Conservation (phyloP, 2,329 filamentous ascomycete species). For the Arthrobotrys sinensis region DNA sequence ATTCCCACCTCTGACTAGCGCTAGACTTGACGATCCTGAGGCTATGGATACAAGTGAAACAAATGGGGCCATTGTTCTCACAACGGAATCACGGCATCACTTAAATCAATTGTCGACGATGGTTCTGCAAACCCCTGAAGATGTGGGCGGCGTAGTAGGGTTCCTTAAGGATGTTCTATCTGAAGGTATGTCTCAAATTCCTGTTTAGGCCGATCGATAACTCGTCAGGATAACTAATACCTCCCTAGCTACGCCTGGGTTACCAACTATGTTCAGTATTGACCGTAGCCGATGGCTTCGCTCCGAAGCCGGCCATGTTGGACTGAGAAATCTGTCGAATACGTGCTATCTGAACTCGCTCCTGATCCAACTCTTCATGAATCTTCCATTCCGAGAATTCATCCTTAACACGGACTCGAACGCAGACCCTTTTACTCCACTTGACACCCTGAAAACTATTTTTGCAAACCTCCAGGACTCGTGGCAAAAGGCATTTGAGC, state of each 20-base stretch:
- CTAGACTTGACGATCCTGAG: slow-evolving; percentile 27
- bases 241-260: slow-evolving; percentile 58
- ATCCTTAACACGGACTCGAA: slow-evolving; percentile 76
- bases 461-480: slow-evolving; percentile 91
- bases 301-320: slow-evolving; percentile 85
- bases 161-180: slow-evolving; percentile 61
- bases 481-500: slow-evolving; percentile 80
- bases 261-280: slow-evolving; percentile 62
- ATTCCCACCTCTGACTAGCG: slow-evolving; percentile 38
- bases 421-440: slow-evolving; percentile 70
- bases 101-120: slow-evolving; percentile 32
- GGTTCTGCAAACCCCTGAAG: slow-evolving; percentile 34
- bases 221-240: slow-evolving; percentile 65
- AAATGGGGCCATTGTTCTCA: slow-evolving; percentile 76
- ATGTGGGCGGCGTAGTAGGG: slow-evolving; percentile 34
- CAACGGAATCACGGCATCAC: slow-evolving; percentile 38
- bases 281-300: slow-evolving; percentile 68
- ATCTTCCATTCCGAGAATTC: slow-evolving; percentile 86
- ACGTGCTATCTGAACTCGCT: slow-evolving; percentile 98
- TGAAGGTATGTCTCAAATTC: slow-evolving; percentile 53
- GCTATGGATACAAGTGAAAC: slow-evolving; percentile 67
- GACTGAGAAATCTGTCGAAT: slow-evolving; percentile 91
- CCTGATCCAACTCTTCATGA: slow-evolving; percentile 96
- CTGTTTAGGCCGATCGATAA: not conserved
- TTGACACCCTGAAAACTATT: slow-evolving; percentile 83